A percentile compares a stretch with the other conserved stretches of the same genome.
phyloP scores from a whole-genome alignment of 2,329 filamentous ascomycete genomes.

The Clathrospora elynae region DNA sequence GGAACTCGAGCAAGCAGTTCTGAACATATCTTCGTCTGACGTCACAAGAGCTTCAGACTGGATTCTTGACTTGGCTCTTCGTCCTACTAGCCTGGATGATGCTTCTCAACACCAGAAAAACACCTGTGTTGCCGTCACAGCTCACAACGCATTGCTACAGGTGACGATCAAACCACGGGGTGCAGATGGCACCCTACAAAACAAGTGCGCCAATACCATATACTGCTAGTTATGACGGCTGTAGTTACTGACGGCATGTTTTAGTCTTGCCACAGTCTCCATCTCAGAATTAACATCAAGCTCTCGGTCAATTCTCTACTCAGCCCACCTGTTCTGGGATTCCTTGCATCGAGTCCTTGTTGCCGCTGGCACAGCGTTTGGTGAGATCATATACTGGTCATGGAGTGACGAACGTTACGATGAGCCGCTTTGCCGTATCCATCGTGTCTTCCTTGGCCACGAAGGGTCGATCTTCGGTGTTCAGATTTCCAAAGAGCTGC shows the following conservation, averaged over 20 bases:
- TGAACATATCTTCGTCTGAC: conserved; percentile 26
- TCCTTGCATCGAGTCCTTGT: conserved; percentile 67
- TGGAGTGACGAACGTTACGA: conserved; percentile 53
- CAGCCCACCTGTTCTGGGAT: conserved; percentile 73
- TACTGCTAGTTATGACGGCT: neutral
- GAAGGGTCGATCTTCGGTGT: conserved; percentile 95
- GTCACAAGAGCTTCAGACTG: conserved; percentile 41
- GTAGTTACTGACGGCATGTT: conserved; percentile 3
- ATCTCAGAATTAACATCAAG: conserved; percentile 64
- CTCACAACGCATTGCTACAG: conserved; percentile 79
- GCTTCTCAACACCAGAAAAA: conserved; percentile 7
- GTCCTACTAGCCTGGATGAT: conserved; percentile 17
- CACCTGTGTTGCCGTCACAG: conserved; percentile 64
- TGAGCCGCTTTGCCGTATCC: conserved; percentile 47
- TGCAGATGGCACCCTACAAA: conserved; percentile 2
- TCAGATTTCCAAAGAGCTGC: conserved; percentile 64
- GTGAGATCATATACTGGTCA: conserved; percentile 90
- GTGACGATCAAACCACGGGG: conserved; percentile 43
- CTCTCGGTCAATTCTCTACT: conserved; percentile 85
- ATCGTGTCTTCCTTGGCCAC: conserved; percentile 69
- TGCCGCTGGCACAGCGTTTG: conserved; percentile 90
- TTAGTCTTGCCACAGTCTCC: conserved; percentile 19
- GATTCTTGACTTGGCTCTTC: conserved; percentile 43
- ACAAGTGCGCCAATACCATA: conserved; percentile 7
- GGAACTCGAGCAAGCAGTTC: conserved; percentile 31